Percentiles rank a stretch among this genome's conserved stretches.
Conservation (phyloP, 108 stramenopile species). For the Pseudonitzschia multistriata region DNA sequence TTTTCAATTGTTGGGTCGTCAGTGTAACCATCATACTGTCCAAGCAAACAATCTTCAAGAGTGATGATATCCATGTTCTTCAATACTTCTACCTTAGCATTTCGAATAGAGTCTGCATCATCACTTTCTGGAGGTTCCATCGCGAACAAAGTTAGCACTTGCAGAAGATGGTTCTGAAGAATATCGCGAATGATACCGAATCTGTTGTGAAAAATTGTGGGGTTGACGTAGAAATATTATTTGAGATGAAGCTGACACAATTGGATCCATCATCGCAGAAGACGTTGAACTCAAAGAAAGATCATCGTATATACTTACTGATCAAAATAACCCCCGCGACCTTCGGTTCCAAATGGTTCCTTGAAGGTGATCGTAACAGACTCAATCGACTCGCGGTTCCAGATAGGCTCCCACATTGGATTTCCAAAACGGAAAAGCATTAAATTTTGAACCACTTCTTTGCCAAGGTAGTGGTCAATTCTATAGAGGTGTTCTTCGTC, state of each 20-base stretch:
- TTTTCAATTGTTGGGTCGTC: slow-evolving; percentile 86
- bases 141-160: slow-evolving; percentile 77
- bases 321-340: slow-evolving; percentile 95
- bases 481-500: slow-evolving; percentile 79
- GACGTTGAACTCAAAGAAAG: neutral
- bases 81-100: slow-evolving; percentile 92
- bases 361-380: slow-evolving; percentile 62
- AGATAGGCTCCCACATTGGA: slow-evolving; percentile 69
- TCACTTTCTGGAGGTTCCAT: slow-evolving; percentile 76
- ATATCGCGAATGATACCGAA: slow-evolving; percentile 95
- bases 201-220: slow-evolving; percentile 19
- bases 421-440: slow-evolving; percentile 76
- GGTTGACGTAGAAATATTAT: neutral
- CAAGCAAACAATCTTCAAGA: slow-evolving; percentile 83
- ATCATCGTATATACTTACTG: neutral
- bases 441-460: slow-evolving; percentile 87
- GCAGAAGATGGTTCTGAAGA: slow-evolving; percentile 93
- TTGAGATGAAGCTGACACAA: neutral
- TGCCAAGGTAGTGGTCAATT: slow-evolving; percentile 91
- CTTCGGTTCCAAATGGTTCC: slow-evolving; percentile 86
- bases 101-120: slow-evolving; percentile 74
- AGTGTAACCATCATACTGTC: slow-evolving; percentile 93
- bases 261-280: neutral
- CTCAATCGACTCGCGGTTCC: slow-evolving; percentile 58
- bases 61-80: slow-evolving; percentile 68